Evolutionary conservation across 2,329 filamentous ascomycete genomes (phyloP), one percentile per base, ranked within the genome.

Genomic region (Arthrobotrys pseudoclavata): DNA sequence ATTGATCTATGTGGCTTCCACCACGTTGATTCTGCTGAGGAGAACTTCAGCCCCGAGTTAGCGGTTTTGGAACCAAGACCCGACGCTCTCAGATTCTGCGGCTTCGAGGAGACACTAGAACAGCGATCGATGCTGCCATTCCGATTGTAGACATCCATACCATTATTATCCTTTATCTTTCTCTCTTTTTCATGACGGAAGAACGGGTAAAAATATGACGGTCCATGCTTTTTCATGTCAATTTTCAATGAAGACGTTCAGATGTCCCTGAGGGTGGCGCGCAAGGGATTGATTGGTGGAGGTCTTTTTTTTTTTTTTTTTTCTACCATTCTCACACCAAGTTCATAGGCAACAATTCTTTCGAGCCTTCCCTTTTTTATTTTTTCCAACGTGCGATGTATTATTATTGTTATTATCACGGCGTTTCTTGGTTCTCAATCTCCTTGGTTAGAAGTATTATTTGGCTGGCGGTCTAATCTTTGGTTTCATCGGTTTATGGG

Each of bases 1-100:
- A 37, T 79, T 26, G 75, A 79, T 45, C 63, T 79, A 4, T 79
- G 57, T 34, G 75, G 75, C 0, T 79, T 79, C 69, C 75, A 78
- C 37, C 67, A 70, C 26, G 67, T 69, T 18, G 64, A 63, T 20
- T 24, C 64, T 20, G 69, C 66, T 7, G 74, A 78, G 15, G 74
- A 71, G 52, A 69, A 69, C 48, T 75, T 78, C 20, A 70, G 64
- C 55, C 75, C 75, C n/a, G 75, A 79, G 40, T 61, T 79, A 9
- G 75, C 64, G 0, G 69, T 79, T 20, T 48, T 79, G 42, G 75
- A 79, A 61, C 75, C 75, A 12, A 72, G 75, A 66, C 75, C 69
- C 2, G 75, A 72, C 22, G 40, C 61, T 31, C 74, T 55, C 45
- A 52, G 74, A 48, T 77, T 53, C 67, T 77, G 74, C 24, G 74